Conservation (phyloP, 108 stramenopile genomes). For the Cylindrotheca fusiformis region DNA sequence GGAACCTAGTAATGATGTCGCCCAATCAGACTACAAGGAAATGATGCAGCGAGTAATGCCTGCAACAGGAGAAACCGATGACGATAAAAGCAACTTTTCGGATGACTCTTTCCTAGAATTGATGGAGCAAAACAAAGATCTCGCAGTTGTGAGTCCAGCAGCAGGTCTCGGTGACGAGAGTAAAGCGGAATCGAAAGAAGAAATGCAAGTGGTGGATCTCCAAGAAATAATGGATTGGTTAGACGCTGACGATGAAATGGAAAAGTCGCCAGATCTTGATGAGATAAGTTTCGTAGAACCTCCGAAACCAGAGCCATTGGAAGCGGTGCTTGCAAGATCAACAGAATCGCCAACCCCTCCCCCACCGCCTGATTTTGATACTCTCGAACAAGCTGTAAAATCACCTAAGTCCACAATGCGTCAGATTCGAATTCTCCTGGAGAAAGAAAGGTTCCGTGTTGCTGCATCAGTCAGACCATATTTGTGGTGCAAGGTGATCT, state of each 20-base stretch:
- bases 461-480: constrained; percentile 22
- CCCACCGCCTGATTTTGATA: constrained; percentile 21
- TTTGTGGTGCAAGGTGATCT: constrained; percentile 43
- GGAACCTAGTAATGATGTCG: constrained; percentile 1
- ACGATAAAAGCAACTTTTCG: constrained; percentile 15
- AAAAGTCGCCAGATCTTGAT: constrained; percentile 2
- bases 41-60: constrained; percentile 17
- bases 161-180: not conserved
- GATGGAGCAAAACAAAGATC: constrained; percentile 24
- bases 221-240: constrained; percentile 81
- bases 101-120: constrained; percentile 42
- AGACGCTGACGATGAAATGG: constrained; percentile 54
- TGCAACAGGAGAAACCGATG: not conserved
- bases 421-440: constrained; percentile 37
- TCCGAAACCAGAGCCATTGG: not conserved
- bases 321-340: not conserved
- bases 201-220: constrained; percentile 37
- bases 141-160: constrained; percentile 1
- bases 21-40: constrained; percentile 2
- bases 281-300: constrained; percentile 8
- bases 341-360: not conserved
- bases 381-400: constrained; percentile 41
- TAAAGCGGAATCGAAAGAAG: not conserved
- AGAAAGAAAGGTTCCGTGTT: constrained; percentile 18
- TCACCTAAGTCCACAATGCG: constrained; percentile 20